Evolutionary conservation across 1,284 basidiomycete species (phyloP).

Genomic region (Trichosporon sp.): DNA sequence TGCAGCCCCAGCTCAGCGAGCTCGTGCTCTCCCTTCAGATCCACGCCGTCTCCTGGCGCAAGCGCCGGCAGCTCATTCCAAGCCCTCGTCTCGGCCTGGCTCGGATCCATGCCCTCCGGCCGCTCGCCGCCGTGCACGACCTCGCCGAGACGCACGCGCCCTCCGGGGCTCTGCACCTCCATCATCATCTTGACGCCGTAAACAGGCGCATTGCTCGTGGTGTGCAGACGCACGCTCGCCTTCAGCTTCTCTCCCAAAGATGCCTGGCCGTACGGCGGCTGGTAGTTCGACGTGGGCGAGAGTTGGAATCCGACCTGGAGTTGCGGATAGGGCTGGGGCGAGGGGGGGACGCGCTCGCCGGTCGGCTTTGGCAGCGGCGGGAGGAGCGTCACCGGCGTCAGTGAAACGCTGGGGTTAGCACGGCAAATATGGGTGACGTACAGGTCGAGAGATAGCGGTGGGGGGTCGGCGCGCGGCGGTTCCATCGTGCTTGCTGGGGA

Average conservation of each 20-base stretch:
- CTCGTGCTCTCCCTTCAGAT: slow-evolving; percentile 43
- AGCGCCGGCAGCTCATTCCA: slow-evolving; percentile 37
- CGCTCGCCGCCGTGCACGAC: slow-evolving; percentile 39
- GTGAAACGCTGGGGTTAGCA: slow-evolving; percentile 18
- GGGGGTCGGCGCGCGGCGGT: slow-evolving; percentile 14
- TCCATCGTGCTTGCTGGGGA: background rate
- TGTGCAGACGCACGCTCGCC: slow-evolving; percentile 39
- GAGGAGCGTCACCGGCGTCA: slow-evolving; percentile 23
- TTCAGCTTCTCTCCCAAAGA: slow-evolving; percentile 46
- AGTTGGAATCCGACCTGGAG: slow-evolving; percentile 36
- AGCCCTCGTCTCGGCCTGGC: slow-evolving; percentile 26
- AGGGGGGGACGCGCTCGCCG: slow-evolving; percentile 23
- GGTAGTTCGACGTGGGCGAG: slow-evolving; percentile 48
- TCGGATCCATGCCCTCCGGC: slow-evolving; percentile 21
- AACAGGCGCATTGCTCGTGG: slow-evolving; percentile 33
- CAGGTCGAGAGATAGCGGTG: slow-evolving; percentile 25
- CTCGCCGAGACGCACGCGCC: slow-evolving; percentile 48
- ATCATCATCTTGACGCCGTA: slow-evolving; percentile 52
- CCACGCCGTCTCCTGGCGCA: slow-evolving; percentile 35
- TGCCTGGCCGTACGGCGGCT: slow-evolving; percentile 43
- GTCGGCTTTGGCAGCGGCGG: slow-evolving; percentile 5
- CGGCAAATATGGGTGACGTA: background rate
- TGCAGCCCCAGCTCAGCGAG: slow-evolving; percentile 52
- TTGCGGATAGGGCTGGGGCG: slow-evolving; percentile 26
- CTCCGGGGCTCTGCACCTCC: slow-evolving; percentile 46